Base-by-base conservation (phyloP, 176 grass and related monocot genomes). In the Juncus effusus region DNA sequence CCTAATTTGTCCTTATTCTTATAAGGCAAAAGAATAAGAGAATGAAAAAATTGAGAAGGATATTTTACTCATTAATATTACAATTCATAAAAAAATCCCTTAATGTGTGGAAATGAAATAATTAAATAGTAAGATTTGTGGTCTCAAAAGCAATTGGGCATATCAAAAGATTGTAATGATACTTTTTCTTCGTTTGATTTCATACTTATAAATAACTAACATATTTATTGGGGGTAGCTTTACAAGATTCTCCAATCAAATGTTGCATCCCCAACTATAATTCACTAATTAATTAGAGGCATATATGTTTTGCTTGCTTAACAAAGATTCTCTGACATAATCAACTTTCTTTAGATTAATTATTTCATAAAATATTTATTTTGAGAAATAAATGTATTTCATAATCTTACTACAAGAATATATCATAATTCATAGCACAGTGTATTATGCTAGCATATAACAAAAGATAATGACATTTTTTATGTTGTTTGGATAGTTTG, bases 321-420 rank as follows among this genome's bases (percentile, higher is more conserved):
- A 71, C 67, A 71, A 71, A 42, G 2, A 72, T 72, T 72, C 15
- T 47, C 57, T 72, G 3, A 12, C 16, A 59, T 72, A n/a, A 72
- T 59, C 35, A 59, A 42, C 14, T 45, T 58, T 7, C 7, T 69
- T 69, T 37, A 61, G 49, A 69, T 47, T 56, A 69, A 69, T 38
- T 69, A 56, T 11, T 38, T n/a, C 36, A 11, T 13, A 54, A 38
- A 7, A 53, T 69, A 55, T 69, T 70, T 57, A 70, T 39, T 70
- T 42, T 56, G 19, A 70, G 13, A 38, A 57, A 6, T 56, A 59
- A 54, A 57, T 59, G 67, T 56, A 56, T 42, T 8, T 59, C 37
- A 7, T 41, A 10, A 52, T 63, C 56, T 71, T 54, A 37, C 35
- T 54, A 42, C 38, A 40, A 56, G 50, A 15, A 40, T 35, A n/a